Base-by-base conservation (phyloP, 768 basidiomycete species). In the Leccinum ochraceum region DNA sequence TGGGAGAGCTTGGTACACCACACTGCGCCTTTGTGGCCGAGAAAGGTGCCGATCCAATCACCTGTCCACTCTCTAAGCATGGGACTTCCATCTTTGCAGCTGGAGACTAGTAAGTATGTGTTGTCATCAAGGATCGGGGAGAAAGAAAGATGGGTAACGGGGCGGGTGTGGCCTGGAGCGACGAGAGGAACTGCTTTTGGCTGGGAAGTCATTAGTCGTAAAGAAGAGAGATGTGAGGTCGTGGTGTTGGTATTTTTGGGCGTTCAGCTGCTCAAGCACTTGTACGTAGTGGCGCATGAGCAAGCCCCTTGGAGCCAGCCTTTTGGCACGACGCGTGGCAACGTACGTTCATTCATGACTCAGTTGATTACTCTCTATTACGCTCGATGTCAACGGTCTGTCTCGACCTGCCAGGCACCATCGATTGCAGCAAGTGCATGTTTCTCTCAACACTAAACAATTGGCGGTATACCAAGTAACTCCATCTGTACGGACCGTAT, bases 71-170 rank as follows among this genome's bases (percentile, higher is more conserved):
- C 90, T 71, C 94, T 86, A 66, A 97, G 79, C 93, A 96, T 95
- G 50, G 94, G 95, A 69, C 94, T 98, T 36, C 97, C 97, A 81
- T 98, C 97, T 78, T 98, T 99, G 81, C 97, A 98, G 68, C 92
- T 91, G 59, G 95, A 98, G 70, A 98, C 90, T 63, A 99, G 83
- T 63, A 98, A 79, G 76, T 89, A 98, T 49, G 87, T 86, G 63
- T 86, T 84, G 75, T 98, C 95, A 24, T 93, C 83, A 71, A 93
- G 86, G 64, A 92, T 83, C 14, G 86, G 78, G 24, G 94, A 95
- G 79, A 97, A 98, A 58, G 94, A 93, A 63, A 98, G 87, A 73
- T 97, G 93, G 34, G 92, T 94, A 68, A 98, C 92, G 61, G 90
- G 90, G 71, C 90, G 83, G 37, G 90, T 92, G 73, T 92, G 90